These are phyloP conservation scores for Tympanopsis confertula DNA, from an alignment of 2,329 filamentous ascomycete species.

Conservation along the genomic window DNA sequence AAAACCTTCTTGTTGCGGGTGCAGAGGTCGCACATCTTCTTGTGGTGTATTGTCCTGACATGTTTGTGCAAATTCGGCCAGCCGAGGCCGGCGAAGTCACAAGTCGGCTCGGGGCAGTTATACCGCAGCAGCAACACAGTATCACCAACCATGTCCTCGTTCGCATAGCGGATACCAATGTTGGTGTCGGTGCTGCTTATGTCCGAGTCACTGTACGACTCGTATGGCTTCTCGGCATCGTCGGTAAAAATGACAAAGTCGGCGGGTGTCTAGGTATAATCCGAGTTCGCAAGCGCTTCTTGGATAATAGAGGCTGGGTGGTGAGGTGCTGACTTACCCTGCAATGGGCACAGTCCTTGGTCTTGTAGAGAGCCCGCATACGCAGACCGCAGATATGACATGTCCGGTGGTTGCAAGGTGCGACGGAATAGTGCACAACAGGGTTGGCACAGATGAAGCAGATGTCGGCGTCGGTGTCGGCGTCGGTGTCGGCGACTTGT, in stretches of 20 bases:
- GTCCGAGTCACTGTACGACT: conserved; percentile 67
- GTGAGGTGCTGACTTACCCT: conserved; percentile 43
- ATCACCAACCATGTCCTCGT: conserved; percentile 79
- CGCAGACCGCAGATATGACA: conserved; percentile 92
- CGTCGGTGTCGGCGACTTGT: no score
- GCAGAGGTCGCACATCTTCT: conserved; percentile 85
- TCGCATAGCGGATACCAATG: conserved; percentile 84
- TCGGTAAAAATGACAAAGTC: conserved; percentile 87
- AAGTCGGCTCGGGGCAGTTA: conserved; percentile 80
- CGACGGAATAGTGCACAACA: conserved; percentile 75
- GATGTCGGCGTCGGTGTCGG: conserved; percentile 61
- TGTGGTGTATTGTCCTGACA: conserved; percentile 70
- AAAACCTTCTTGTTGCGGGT: conserved; percentile 94
- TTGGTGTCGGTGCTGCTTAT: conserved; percentile 72
- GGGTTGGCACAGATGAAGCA: conserved; percentile 97
- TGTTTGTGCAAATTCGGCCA: conserved; percentile 73
- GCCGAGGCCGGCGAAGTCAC: conserved; percentile 64
- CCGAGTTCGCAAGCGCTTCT: conserved; percentile 6
- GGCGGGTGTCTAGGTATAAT: conserved; percentile 42
- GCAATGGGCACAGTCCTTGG: conserved; percentile 92
- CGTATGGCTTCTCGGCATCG: conserved; percentile 66
- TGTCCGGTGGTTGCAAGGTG: conserved; percentile 90
- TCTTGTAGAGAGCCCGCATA: conserved; percentile 89
- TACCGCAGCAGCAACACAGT: conserved; percentile 79
- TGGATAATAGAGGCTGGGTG: background rate